Percentiles rank a stretch among this genome's conserved stretches.
These are phyloP conservation scores for Arthrobotrys pseudoclavata DNA, from an alignment of 2,329 filamentous ascomycete species.

Conservation along the genomic window DNA sequence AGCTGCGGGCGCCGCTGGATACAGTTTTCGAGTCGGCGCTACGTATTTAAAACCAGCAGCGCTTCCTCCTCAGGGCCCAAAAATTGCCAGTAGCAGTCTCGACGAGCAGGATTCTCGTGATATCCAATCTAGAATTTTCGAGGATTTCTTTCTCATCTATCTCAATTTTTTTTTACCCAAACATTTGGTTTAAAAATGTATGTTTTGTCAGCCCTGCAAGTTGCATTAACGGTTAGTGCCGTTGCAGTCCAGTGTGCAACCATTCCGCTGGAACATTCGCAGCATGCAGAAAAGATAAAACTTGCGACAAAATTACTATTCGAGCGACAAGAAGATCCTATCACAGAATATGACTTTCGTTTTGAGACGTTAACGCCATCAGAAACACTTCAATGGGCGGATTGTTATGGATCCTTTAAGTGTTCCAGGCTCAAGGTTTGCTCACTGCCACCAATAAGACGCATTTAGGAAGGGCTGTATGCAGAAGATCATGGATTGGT, in stretches of 20 bases:
- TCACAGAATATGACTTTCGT: conserved; percentile 37
- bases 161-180: not conserved
- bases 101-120: conserved; percentile 1
- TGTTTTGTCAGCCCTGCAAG: conserved; percentile 30
- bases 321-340: conserved; percentile 27
- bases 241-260: conserved; percentile 35
- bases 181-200: conserved; percentile 19
- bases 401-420: conserved; percentile 47
- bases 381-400: conserved; percentile 43
- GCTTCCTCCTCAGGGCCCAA: not conserved
- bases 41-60: conserved; percentile 17
- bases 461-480: not conserved
- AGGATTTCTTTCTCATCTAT: not conserved
- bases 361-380: conserved; percentile 49
- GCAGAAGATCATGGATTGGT: not conserved
- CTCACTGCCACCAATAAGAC: not conserved
- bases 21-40: not conserved
- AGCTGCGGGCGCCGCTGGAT: conserved; percentile 7
- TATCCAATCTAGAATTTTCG: conserved; percentile 2
- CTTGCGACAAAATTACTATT: conserved; percentile 15
- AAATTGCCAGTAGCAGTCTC: not conserved
- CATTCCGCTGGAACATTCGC: conserved; percentile 19
- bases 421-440: conserved; percentile 55
- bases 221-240: conserved; percentile 20
- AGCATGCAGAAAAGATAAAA: conserved; percentile 30